Evolutionary conservation across 805 yeast species (phyloP), one percentile per base, ranked within the genome.

Genomic region (Brettanomyces custersianus): DNA sequence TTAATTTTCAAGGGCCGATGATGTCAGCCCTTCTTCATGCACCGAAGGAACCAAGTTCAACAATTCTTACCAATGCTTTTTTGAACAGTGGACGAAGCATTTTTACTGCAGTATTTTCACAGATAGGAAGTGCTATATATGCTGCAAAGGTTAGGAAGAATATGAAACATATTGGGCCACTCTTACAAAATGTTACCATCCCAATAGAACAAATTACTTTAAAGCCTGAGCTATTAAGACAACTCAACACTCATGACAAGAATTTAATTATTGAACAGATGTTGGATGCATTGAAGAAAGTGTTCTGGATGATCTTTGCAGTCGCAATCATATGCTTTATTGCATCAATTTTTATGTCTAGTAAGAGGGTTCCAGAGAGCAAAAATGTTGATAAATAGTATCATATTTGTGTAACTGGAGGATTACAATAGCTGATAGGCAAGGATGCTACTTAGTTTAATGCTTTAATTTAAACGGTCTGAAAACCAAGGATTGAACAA

Each of bases 1-100:
- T 68, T 8, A 51, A 51, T 31, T 55, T 69, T 49, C 78, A 72
- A 48, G 51, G 70, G 4, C 34, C 62, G 12, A 47, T 66, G n/a
- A 48, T 70, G 20, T 51, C 65, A 4, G 56, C 67, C 3, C 74
- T 72, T 43, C 49, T 73, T 13, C 47, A 59, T 17, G 73, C 74
- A 9, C 77, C 80, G 22, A 68, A 71, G 40, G 50, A 59, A 1
- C 63, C 70, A 4, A 78, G 78, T 13, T 63, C 68, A 3, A 58
- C 63, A 4, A 68, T 74, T 33, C 48, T 72, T 52, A 60, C 71
- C 2, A 70, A 77, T 5, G 52, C 74, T 1, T 57, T 63, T 34
- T 37, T 68, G 37, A 60, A 63, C 41, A 69, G 69, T 45, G 49
- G 51, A 11, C 64, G 78, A 44, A 50, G 68, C 1, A 41, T 71